These are phyloP conservation scores for Orbilia blumenaviensis DNA, from an alignment of 2,329 filamentous ascomycete species.

Conservation along the genomic window DNA sequence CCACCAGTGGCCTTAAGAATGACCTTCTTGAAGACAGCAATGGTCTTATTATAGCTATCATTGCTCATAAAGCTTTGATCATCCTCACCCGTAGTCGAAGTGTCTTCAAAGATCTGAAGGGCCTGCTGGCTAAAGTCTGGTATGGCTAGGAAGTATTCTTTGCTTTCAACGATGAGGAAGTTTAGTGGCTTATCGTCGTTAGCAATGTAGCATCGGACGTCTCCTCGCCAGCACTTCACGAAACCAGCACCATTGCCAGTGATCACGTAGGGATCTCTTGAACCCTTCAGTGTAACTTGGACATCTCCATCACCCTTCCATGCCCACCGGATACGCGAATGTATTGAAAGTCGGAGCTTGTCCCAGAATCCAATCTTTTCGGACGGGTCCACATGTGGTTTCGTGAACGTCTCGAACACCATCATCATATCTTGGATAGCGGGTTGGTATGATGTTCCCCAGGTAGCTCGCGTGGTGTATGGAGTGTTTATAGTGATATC, in stretches of 20 bases:
- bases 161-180: slow-evolving; percentile 95
- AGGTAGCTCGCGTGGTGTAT: slow-evolving; percentile 90
- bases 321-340: slow-evolving; percentile 84
- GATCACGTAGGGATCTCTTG: slow-evolving; percentile 90
- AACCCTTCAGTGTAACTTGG: slow-evolving; percentile 88
- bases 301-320: slow-evolving; percentile 94
- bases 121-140: slow-evolving; percentile 93
- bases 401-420: slow-evolving; percentile 96
- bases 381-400: slow-evolving; percentile 90
- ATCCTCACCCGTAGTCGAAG: slow-evolving; percentile 64
- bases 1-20: slow-evolving; percentile 98
- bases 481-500: slow-evolving; percentile 91
- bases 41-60: slow-evolving; percentile 71
- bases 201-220: slow-evolving; percentile 87
- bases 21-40: slow-evolving; percentile 95
- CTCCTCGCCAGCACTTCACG: slow-evolving; percentile 97
- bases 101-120: slow-evolving; percentile 68
- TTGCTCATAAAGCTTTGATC: slow-evolving; percentile 70
- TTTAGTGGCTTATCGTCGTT: slow-evolving; percentile 85
- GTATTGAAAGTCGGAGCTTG: slow-evolving; percentile 92
- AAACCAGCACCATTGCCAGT: slow-evolving; percentile 94
- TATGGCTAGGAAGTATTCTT: slow-evolving; percentile 91
- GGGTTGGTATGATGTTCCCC: slow-evolving; percentile 97
- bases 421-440: slow-evolving; percentile 99
- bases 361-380: slow-evolving; percentile 98